A percentile compares a stretch with the other conserved stretches of the same genome.
Evolutionary conservation across 2,329 filamentous ascomycete genomes (phyloP).

Genomic region (Sclerotinia borealis): DNA sequence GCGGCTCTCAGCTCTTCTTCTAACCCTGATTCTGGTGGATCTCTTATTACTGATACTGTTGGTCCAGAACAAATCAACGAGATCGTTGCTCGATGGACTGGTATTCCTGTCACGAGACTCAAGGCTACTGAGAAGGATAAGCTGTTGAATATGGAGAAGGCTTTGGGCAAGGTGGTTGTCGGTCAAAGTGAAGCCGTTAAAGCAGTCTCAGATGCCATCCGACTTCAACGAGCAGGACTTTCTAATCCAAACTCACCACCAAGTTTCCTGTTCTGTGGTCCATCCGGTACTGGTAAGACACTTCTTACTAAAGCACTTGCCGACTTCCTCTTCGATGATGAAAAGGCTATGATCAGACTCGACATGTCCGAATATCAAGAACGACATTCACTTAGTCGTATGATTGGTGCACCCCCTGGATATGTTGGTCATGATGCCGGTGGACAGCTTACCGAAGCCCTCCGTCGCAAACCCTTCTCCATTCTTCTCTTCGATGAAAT

Average conservation of each 20-base stretch:
- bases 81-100: slow-evolving; percentile 96
- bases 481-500: slow-evolving; percentile 97
- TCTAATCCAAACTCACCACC: slow-evolving; percentile 95
- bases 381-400: slow-evolving; percentile 86
- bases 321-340: slow-evolving; percentile 95
- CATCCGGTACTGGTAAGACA: slow-evolving; percentile 96
- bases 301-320: slow-evolving; percentile 93
- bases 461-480: slow-evolving; percentile 92
- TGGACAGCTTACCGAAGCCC: slow-evolving; percentile 89
- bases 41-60: slow-evolving; percentile 86
- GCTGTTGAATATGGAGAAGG: slow-evolving; percentile 92
- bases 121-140: slow-evolving; percentile 98
- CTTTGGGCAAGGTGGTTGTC: slow-evolving; percentile 76
- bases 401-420: slow-evolving; percentile 95
- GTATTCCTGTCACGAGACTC: slow-evolving; percentile 89
- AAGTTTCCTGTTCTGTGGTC: slow-evolving; percentile 97
- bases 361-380: slow-evolving; percentile 99
- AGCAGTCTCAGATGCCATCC: slow-evolving; percentile 92
- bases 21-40: slow-evolving; percentile 53
- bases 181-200: slow-evolving; percentile 91
- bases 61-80: slow-evolving; percentile 98
- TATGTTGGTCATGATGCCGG: slow-evolving; percentile 96
- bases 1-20: slow-evolving; percentile 53
- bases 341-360: slow-evolving; percentile 97
- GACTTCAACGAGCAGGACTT: slow-evolving; percentile 88